Evolutionary conservation across 257 asterid species (phyloP).

Genomic region (Parsonsia alboflavescens): DNA sequence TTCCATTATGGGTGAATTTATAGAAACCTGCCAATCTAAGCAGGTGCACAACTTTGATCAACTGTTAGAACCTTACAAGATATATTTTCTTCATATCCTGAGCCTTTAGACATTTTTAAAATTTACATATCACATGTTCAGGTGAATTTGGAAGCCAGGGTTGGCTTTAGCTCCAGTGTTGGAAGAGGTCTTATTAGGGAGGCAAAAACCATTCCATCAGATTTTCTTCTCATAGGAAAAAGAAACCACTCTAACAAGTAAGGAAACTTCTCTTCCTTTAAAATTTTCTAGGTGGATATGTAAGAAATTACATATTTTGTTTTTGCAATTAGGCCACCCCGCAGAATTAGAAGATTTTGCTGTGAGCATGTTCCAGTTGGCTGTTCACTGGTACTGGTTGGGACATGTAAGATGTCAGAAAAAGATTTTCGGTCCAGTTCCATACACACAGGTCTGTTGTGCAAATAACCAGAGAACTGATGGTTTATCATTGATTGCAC

Average conservation of each 20-base stretch:
- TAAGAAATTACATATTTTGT: background rate
- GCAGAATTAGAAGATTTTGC: constrained; percentile 41
- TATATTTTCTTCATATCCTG: background rate
- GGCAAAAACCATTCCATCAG: constrained; percentile 49
- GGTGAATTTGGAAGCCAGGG: constrained; percentile 77
- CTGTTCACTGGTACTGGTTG: constrained; percentile 56
- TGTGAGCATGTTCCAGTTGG: constrained; percentile 49
- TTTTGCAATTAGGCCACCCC: constrained; percentile 33
- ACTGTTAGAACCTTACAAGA: background rate
- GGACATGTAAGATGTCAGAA: constrained; percentile 16
- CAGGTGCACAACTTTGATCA: constrained; percentile 34
- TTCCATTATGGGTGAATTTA: constrained; percentile 58
- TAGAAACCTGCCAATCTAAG: constrained; percentile 48
- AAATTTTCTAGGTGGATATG: background rate
- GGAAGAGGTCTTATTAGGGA: constrained; percentile 59
- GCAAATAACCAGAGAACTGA: background rate
- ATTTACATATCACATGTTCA: constrained; percentile 7
- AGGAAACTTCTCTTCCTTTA: constrained; percentile 19
- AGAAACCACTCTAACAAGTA: constrained; percentile 42
- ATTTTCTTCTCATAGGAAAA: constrained; percentile 52
- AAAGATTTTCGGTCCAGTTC: constrained; percentile 27
- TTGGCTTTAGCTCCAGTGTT: constrained; percentile 46
- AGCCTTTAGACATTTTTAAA: background rate
- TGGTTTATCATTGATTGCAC: background rate
- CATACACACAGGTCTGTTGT: constrained; percentile 27